phyloP scores from a whole-genome alignment of 371 early-diverging fungal species.

The Apophysomyces ossiformis region DNA sequence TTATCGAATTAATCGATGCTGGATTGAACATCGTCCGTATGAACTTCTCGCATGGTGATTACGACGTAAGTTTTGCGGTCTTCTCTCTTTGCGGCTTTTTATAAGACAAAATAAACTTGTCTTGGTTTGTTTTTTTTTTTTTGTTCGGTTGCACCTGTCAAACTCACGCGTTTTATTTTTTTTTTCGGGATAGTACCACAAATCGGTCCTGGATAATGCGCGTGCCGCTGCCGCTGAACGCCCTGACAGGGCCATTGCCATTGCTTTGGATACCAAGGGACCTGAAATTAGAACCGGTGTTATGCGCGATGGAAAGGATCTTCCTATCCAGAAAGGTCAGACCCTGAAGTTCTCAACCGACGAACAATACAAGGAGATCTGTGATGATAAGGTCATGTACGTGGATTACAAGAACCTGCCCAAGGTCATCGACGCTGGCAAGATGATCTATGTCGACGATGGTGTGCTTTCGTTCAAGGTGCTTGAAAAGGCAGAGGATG shows the following conservation, averaged over 20 bases:
- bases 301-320: conserved; percentile 58
- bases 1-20: conserved; percentile 80
- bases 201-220: conserved; percentile 77
- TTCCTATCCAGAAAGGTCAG: conserved; percentile 65
- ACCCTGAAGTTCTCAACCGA: conserved; percentile 82
- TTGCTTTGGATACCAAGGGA: conserved; percentile 89
- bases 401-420: conserved; percentile 88
- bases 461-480: conserved; percentile 83
- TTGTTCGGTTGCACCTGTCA: background rate
- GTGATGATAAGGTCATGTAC: conserved; percentile 76
- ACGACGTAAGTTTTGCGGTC: conserved; percentile 49
- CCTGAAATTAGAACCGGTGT: conserved; percentile 85
- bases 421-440: conserved; percentile 75
- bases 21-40: conserved; percentile 96
- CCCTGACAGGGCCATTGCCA: conserved; percentile 59
- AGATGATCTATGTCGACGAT: conserved; percentile 84
- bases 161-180: background rate
- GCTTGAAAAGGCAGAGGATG: conserved; percentile 60
- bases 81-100: too few relatives aligned
- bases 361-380: conserved; percentile 59
- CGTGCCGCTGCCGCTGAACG: conserved; percentile 60
- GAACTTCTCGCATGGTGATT: conserved; percentile 94
- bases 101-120: too few relatives aligned
- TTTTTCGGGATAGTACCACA: conserved; percentile 67
- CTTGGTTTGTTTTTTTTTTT: background rate